phyloP scores from a whole-genome alignment of 768 basidiomycete species.

The Trichaptum fuscoviolaceum region DNA sequence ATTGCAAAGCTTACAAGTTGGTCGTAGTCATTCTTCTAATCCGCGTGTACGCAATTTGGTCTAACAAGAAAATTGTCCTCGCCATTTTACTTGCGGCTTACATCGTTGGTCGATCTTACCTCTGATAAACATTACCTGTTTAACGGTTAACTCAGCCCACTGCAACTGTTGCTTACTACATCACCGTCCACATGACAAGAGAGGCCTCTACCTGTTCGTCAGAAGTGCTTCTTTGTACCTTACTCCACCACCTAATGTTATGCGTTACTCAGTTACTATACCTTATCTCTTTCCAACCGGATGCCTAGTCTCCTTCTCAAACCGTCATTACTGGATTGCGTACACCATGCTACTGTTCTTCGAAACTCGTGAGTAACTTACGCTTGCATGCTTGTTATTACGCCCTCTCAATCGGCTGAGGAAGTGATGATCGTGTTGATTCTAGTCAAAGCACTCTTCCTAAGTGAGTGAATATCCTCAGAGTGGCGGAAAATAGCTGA shows the following conservation, averaged over 20 bases:
- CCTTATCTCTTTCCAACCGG: neutral
- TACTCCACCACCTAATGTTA: neutral
- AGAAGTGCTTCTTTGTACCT: neutral
- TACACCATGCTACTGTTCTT: neutral
- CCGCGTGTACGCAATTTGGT: neutral
- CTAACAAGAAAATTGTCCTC: neutral
- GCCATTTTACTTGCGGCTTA: neutral
- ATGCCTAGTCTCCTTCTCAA: neutral
- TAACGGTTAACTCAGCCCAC: neutral
- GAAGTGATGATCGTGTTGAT: neutral
- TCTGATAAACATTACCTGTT: neutral
- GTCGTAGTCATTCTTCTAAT: neutral
- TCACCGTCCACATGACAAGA: neutral
- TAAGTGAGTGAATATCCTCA: neutral
- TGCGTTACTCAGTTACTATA: neutral
- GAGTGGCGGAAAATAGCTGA: neutral
- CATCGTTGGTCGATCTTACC: neutral
- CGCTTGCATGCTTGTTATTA: too few relatives aligned
- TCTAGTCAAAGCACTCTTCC: neutral
- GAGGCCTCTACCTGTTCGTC: neutral
- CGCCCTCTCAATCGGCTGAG: too few relatives aligned
- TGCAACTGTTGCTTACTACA: neutral
- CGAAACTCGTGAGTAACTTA: neutral
- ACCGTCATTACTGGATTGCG: neutral
- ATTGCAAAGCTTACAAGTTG: neutral